Percentiles rank a stretch among this genome's conserved stretches.
Evolutionary conservation across 441 rosid genomes (phyloP).

Genomic region (Adansonia madagascariensis): DNA sequence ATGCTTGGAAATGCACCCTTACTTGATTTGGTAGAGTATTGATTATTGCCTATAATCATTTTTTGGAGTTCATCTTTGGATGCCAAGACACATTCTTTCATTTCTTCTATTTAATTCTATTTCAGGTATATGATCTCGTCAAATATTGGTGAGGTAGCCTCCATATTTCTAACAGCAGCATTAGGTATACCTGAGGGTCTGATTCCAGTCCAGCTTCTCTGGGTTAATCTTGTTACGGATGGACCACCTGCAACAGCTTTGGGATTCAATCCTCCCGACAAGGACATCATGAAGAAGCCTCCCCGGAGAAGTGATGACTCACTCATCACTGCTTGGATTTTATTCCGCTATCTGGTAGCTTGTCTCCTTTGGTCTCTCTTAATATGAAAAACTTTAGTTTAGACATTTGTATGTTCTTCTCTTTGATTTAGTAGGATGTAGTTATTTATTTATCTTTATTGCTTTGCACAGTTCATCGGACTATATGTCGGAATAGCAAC

Average conservation of each 20-base stretch:
- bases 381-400: slow-evolving; percentile 6
- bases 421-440: background rate
- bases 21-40: background rate
- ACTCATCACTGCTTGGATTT: slow-evolving; percentile 49
- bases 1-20: background rate
- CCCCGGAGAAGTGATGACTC: slow-evolving; percentile 57
- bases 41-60: background rate
- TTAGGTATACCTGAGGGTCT: slow-evolving; percentile 57
- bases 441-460: background rate
- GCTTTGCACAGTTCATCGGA: slow-evolving; percentile 43
- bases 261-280: slow-evolving; percentile 59
- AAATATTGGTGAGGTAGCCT: slow-evolving; percentile 57
- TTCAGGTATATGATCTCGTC: slow-evolving; percentile 61
- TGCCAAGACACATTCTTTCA: background rate
- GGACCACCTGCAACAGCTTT: slow-evolving; percentile 62
- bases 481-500: slow-evolving; percentile 53
- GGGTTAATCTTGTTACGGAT: slow-evolving; percentile 60
- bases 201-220: slow-evolving; percentile 58
- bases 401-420: background rate
- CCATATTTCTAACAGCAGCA: slow-evolving; percentile 55
- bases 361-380: background rate
- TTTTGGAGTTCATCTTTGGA: background rate
- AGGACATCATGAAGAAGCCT: slow-evolving; percentile 52
- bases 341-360: slow-evolving; percentile 56
- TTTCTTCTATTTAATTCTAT: background rate